phyloP scores from a whole-genome alignment of 2,329 filamentous ascomycete species.

The Colletotrichum sp. region DNA sequence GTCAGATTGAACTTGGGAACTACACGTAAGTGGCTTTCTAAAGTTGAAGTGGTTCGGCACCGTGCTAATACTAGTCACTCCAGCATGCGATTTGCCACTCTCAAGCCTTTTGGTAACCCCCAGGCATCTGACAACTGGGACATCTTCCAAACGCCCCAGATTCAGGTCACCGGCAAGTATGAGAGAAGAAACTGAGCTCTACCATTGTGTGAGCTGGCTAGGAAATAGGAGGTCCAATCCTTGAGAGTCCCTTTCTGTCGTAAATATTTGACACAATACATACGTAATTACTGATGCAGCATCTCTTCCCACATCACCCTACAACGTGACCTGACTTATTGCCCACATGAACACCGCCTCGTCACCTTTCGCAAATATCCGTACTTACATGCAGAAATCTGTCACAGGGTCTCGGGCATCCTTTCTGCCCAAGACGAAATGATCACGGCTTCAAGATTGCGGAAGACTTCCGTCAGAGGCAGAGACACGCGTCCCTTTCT shows the following conservation, averaged over 20 bases:
- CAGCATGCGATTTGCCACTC: conserved; percentile 43
- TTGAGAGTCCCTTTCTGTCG: not conserved
- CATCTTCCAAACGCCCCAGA: conserved; percentile 37
- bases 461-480: not conserved
- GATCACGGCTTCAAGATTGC: not conserved
- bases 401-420: not conserved
- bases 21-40: not conserved
- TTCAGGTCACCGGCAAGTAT: conserved; percentile 32
- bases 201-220: not conserved
- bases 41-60: accelerated
- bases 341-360: not conserved
- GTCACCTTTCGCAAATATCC: not conserved
- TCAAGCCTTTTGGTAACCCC: conserved; percentile 46
- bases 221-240: not conserved
- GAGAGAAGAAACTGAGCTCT: not conserved
- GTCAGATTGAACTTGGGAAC: conserved; percentile 12
- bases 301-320: not conserved
- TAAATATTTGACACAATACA: not conserved
- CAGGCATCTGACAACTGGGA: conserved; percentile 47
- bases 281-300: not conserved
- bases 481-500: not conserved
- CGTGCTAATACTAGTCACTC: not conserved
- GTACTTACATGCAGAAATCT: not conserved
- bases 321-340: not conserved
- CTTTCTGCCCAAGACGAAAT: not conserved